phyloP scores from a whole-genome alignment of 768 basidiomycete genomes.

The Naganishia antarctica region DNA sequence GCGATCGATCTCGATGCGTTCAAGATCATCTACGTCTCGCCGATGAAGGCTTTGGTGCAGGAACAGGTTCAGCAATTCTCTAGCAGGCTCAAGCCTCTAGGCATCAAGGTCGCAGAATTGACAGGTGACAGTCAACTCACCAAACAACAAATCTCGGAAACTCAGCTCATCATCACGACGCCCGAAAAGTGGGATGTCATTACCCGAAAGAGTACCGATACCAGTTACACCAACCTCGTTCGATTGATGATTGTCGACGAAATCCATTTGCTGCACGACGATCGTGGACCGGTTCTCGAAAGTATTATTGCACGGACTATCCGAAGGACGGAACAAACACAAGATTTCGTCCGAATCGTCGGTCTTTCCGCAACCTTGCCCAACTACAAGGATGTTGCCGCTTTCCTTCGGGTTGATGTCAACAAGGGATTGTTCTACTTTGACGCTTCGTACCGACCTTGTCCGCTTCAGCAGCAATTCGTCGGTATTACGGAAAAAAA shows the following conservation, averaged over 20 bases:
- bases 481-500: constrained; percentile 98
- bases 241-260: constrained; percentile 96
- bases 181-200: constrained; percentile 99
- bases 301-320: constrained; percentile 84
- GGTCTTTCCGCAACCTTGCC: constrained; percentile 96
- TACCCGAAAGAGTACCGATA: constrained; percentile 94
- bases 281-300: constrained; percentile 94
- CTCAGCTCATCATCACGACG: constrained; percentile 96
- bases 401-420: constrained; percentile 90
- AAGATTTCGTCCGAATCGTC: constrained; percentile 85
- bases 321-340: constrained; percentile 87
- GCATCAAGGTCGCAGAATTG: constrained; percentile 85
- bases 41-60: constrained; percentile 98
- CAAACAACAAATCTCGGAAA: constrained; percentile 92
- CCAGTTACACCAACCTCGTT: constrained; percentile 92
- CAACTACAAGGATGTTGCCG: constrained; percentile 95
- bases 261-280: constrained; percentile 94
- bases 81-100: constrained; percentile 63
- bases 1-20: constrained; percentile 78
- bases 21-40: constrained; percentile 96
- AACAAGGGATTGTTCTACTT: constrained; percentile 94
- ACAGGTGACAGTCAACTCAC: constrained; percentile 98
- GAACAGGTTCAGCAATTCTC: constrained; percentile 97
- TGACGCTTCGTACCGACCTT: constrained; percentile 87
- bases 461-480: constrained; percentile 92